Conservation (phyloP, 2,329 filamentous ascomycete genomes). For the Aspergillus sp. region DNA sequence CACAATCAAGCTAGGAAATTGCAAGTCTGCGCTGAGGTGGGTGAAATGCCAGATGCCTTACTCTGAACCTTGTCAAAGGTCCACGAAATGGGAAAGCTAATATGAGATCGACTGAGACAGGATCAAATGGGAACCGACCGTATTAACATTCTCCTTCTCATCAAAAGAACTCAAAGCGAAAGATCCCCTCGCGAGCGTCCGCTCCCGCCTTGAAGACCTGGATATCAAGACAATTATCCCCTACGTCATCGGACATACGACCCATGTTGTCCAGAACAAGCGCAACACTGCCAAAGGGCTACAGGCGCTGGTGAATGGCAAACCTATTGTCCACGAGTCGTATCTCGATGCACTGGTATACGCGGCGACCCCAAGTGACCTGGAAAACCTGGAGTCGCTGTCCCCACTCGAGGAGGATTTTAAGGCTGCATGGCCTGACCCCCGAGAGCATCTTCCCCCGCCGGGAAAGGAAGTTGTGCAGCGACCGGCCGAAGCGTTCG, state of each 20-base stretch:
- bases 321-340: conserved; percentile 68
- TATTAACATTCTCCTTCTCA: conserved; percentile 78
- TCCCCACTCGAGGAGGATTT: conserved; percentile 76
- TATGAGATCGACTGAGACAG: conserved; percentile 39
- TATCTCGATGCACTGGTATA: conserved; percentile 72
- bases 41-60: neutral
- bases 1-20: conserved; percentile 69
- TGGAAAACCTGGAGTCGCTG: conserved; percentile 50
- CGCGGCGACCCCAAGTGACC: conserved; percentile 53
- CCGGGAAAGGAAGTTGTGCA: conserved; percentile 71
- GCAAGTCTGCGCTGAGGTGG: conserved; percentile 53
- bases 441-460: conserved; percentile 68
- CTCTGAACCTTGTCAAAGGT: too few species aligned
- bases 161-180: conserved; percentile 64
- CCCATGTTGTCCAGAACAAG: conserved; percentile 85
- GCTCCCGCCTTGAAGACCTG: conserved; percentile 70
- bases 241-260: conserved; percentile 69
- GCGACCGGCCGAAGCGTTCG: conserved; percentile 66
- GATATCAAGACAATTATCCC: conserved; percentile 81
- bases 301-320: conserved; percentile 79
- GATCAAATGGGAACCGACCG: conserved; percentile 73
- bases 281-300: conserved; percentile 85
- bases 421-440: conserved; percentile 72
- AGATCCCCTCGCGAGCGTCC: conserved; percentile 62
- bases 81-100: too few species aligned